phyloP scores from a whole-genome alignment of 75 land plant species.

The Picea sitchensis region DNA sequence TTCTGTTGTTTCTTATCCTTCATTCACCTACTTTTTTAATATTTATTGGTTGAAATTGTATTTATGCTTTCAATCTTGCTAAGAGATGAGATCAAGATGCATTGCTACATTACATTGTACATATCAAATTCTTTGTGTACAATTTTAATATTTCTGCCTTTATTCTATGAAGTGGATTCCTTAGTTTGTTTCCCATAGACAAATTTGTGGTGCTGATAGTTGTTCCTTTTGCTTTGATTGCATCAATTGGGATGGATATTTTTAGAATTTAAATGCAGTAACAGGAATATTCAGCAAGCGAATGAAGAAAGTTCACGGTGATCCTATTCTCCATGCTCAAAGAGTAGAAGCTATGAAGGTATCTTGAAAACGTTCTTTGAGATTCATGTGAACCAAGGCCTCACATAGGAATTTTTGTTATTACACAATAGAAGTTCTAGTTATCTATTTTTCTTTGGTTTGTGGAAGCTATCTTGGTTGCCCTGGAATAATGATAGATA shows the following conservation, averaged over 20 bases:
- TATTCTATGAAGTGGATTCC: neutral
- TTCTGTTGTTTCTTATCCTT: neutral
- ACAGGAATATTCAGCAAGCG: conserved; percentile 92
- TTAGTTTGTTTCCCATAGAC: conserved; percentile 1
- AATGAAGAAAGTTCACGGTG: conserved; percentile 82
- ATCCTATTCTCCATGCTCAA: conserved; percentile 73
- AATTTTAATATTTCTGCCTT: conserved; percentile 7
- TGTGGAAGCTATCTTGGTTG: neutral
- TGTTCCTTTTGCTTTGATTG: neutral
- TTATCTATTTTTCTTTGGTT: neutral
- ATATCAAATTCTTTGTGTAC: neutral
- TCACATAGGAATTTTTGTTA: neutral
- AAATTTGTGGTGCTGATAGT: neutral
- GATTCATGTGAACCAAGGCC: neutral
- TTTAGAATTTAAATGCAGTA: conserved; percentile 88
- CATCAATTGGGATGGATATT: conserved; percentile 10
- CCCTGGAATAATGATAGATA: neutral
- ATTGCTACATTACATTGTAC: neutral
- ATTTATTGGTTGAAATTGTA: neutral
- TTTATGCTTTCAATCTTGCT: neutral
- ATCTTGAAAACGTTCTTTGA: neutral
- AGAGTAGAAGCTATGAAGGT: conserved; percentile 96
- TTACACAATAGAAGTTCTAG: neutral
- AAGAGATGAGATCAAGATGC: neutral
- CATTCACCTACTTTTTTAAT: neutral